These are phyloP conservation scores for Tricharina praecox DNA, from an alignment of 495 filamentous ascomycete genomes.

Conservation along the genomic window DNA sequence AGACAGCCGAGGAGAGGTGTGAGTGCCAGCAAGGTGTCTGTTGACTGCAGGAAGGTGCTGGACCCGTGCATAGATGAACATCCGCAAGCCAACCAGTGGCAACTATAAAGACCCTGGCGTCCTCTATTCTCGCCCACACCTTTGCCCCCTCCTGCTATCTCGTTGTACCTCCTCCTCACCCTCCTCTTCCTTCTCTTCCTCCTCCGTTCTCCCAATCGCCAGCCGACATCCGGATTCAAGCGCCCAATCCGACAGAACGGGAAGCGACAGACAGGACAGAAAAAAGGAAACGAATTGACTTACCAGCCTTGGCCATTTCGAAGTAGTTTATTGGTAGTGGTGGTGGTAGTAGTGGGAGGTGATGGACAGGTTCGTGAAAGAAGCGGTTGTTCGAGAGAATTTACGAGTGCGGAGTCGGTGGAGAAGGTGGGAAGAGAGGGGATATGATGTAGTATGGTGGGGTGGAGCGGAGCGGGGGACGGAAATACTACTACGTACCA, in stretches of 20 bases:
- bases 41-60: background rate
- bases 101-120: background rate
- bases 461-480: no score
- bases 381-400: no score
- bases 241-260: background rate
- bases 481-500: no score
- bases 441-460: no score
- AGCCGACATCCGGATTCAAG: background rate
- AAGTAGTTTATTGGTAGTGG: background rate
- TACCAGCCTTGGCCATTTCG: slow-evolving; percentile 96
- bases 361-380: no score
- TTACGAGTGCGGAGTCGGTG: no score
- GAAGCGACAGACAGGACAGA: background rate
- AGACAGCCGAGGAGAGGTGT: background rate
- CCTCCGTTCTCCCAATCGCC: background rate
- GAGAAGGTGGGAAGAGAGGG: no score
- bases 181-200: background rate
- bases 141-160: background rate
- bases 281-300: slow-evolving; percentile 29
- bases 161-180: background rate
- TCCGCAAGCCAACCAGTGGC: background rate
- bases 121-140: background rate
- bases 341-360: no score
- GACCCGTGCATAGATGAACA: background rate
- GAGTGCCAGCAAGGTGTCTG: slow-evolving; percentile 5